Conservation (phyloP, 2,329 filamentous ascomycete species). For the Trichophyton schoenleinii region DNA sequence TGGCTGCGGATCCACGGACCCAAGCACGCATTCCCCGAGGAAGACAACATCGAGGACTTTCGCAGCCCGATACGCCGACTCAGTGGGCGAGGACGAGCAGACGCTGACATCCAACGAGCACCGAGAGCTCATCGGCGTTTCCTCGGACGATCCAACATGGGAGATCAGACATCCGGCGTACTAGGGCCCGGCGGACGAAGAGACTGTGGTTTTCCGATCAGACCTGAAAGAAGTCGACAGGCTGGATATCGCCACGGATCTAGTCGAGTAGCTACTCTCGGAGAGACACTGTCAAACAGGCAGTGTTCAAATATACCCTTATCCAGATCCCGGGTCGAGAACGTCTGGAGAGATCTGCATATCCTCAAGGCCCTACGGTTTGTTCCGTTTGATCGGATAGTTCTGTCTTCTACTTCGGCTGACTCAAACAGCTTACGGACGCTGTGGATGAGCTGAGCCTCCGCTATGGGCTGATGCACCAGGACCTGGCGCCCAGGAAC, state of each 20-base stretch:
- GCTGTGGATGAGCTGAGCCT: slow-evolving; percentile 9
- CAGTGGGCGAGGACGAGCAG: neutral
- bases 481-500: slow-evolving; percentile 10
- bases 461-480: slow-evolving; percentile 7
- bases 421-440: slow-evolving; percentile 8
- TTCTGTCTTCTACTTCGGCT: slow-evolving; percentile 9
- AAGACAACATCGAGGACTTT: neutral
- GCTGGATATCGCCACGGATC: slow-evolving; percentile 5
- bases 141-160: neutral
- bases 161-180: neutral
- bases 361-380: slow-evolving; percentile 6
- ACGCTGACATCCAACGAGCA: neutral
- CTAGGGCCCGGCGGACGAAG: neutral
- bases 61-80: neutral
- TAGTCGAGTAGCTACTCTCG: neutral
- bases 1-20: slow-evolving; percentile 8
- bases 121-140: neutral
- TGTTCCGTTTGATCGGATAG: slow-evolving; percentile 6
- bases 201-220: neutral
- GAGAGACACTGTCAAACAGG: neutral
- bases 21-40: slow-evolving; percentile 4
- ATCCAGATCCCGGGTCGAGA: slow-evolving; percentile 3
- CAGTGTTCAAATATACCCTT: slow-evolving; percentile 9
- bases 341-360: slow-evolving; percentile 8
- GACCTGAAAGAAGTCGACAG: slow-evolving; percentile 8